phyloP scores from a whole-genome alignment of 441 rosid genomes.

The Croton setiger region DNA sequence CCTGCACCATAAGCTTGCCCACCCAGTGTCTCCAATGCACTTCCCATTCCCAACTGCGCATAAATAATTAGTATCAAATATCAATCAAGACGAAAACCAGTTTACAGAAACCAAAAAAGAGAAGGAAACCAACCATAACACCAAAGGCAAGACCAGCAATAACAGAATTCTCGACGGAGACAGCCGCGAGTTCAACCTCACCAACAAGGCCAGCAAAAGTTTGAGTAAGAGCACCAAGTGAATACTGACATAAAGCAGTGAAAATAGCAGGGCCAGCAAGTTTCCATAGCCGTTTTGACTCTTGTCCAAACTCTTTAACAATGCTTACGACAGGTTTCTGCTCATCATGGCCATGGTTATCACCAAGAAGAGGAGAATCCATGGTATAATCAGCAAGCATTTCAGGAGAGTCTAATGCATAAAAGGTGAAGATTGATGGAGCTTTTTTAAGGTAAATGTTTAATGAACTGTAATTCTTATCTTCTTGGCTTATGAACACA shows the following conservation, averaged over 20 bases:
- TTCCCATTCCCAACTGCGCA: constrained; percentile 76
- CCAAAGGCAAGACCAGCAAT: constrained; percentile 85
- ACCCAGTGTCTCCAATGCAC: constrained; percentile 72
- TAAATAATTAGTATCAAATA: too few species aligned
- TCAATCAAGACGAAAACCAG: too few species aligned
- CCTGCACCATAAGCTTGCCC: constrained; percentile 92
- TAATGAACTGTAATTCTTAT: background rate
- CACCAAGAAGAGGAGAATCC: constrained; percentile 36
- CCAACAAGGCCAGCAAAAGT: constrained; percentile 68
- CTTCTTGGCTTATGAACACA: too few species aligned
- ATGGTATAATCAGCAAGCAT: background rate
- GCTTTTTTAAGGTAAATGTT: background rate
- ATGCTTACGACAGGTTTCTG: background rate
- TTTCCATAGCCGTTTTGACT: constrained; percentile 71
- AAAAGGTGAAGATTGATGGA: background rate
- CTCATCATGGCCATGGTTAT: constrained; percentile 9
- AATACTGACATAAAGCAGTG: constrained; percentile 68
- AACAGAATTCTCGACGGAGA: constrained; percentile 80
- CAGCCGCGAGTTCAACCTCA: constrained; percentile 82
- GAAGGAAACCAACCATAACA: constrained; percentile 48
- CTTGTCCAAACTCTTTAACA: constrained; percentile 47
- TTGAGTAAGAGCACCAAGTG: constrained; percentile 80
- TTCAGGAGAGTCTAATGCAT: too few species aligned
- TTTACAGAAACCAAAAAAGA: background rate
- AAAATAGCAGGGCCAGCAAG: constrained; percentile 85